Evolutionary conservation across 1,284 basidiomycete genomes (phyloP).

Genomic region (Erythrobasidium hasegawianum): DNA sequence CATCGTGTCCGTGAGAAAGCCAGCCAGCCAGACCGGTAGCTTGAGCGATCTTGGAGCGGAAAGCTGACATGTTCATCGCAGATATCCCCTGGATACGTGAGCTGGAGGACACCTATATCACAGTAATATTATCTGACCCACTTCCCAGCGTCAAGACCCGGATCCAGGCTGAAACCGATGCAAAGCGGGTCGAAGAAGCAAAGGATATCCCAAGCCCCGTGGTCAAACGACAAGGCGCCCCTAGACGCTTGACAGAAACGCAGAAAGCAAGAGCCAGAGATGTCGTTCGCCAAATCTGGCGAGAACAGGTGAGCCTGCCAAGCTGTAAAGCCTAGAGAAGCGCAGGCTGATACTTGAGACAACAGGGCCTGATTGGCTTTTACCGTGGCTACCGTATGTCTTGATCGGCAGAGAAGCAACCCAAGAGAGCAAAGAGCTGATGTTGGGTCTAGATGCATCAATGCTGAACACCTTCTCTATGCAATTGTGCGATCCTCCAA

Average conservation of each 20-base stretch:
- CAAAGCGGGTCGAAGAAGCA: constrained; percentile 47
- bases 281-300: constrained; percentile 66
- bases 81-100: constrained; percentile 85
- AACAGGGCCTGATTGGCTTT: constrained; percentile 71
- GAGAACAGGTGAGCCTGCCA: constrained; percentile 49
- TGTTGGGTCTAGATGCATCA: constrained; percentile 58
- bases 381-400: constrained; percentile 76
- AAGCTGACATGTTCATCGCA: too few relatives aligned
- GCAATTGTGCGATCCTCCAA: constrained; percentile 62
- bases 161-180: constrained; percentile 65
- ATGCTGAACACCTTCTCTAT: constrained; percentile 98
- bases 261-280: constrained; percentile 41
- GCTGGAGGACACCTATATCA: constrained; percentile 25
- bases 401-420: neutral
- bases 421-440: neutral
- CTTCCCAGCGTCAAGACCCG: constrained; percentile 84
- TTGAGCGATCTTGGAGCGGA: too few relatives aligned
- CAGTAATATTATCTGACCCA: neutral
- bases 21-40: too few relatives aligned
- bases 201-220: constrained; percentile 35
- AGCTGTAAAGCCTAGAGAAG: neutral
- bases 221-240: constrained; percentile 43
- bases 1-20: too few relatives aligned
- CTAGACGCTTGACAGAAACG: constrained; percentile 42
- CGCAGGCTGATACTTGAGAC: neutral